These are phyloP conservation scores for Leucocoprinus sp. DNA, from an alignment of 768 basidiomycete genomes.

Conservation along the genomic window DNA sequence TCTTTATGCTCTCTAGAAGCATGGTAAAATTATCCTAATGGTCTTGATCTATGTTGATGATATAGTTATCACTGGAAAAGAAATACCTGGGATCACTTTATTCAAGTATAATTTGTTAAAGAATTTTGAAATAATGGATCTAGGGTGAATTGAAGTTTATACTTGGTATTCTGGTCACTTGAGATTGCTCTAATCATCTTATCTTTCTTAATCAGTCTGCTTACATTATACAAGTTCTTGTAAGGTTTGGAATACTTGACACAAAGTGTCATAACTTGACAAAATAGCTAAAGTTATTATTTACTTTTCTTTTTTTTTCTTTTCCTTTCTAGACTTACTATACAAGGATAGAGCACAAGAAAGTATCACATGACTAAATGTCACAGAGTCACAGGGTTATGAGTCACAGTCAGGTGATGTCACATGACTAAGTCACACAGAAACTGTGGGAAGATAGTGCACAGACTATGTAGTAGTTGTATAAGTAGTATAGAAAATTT, in stretches of 20 bases:
- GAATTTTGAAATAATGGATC: slow-evolving; percentile 22
- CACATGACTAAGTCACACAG: no score
- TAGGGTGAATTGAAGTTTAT: slow-evolving; percentile 21
- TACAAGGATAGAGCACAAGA: no score
- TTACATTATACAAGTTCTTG: slow-evolving; percentile 22
- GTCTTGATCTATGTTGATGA: slow-evolving; percentile 14
- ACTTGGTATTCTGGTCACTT: slow-evolving; percentile 24
- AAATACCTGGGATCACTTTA: slow-evolving; percentile 12
- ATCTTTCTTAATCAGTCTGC: slow-evolving; percentile 22
- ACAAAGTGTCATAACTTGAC: no score
- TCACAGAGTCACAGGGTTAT: no score
- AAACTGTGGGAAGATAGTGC: no score
- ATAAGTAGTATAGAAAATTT: no score
- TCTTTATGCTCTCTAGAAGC: slow-evolving; percentile 12
- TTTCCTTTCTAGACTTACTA: no score
- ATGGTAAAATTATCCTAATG: slow-evolving; percentile 1
- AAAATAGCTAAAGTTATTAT: no score
- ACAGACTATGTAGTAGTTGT: no score
- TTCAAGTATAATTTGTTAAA: slow-evolving; percentile 16
- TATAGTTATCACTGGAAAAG: slow-evolving; percentile 11
- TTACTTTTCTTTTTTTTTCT: no score
- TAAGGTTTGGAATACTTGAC: slow-evolving; percentile 16
- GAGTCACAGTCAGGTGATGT: no score
- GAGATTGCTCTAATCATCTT: slow-evolving; percentile 11
- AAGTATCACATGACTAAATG: no score